phyloP scores from a whole-genome alignment of 225 moss, liverwort and hornwort genomes.

The Bryum argenteum region DNA sequence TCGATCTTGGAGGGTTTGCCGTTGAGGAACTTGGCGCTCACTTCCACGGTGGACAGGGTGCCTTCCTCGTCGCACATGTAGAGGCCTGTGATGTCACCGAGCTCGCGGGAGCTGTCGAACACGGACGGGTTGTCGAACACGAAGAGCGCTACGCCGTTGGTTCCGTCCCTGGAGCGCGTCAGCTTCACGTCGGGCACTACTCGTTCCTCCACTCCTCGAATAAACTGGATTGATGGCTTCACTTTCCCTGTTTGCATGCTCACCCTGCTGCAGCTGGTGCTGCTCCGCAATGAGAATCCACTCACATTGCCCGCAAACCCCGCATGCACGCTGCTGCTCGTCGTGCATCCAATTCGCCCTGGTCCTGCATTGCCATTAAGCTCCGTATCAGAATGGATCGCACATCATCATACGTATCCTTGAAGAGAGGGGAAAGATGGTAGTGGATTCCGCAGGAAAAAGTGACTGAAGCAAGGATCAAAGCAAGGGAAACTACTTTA shows the following conservation, averaged over 20 bases:
- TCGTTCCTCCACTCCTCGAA: conserved; percentile 87
- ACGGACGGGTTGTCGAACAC: conserved; percentile 91
- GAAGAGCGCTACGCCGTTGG: conserved; percentile 87
- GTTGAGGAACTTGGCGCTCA: conserved; percentile 93
- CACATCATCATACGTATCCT: not conserved
- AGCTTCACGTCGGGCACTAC: conserved; percentile 81
- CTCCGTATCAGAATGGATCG: conserved; percentile 4
- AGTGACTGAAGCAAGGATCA: too few relatives aligned
- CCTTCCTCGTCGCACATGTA: conserved; percentile 98
- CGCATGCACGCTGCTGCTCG: conserved; percentile 30
- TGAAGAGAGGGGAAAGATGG: too few relatives aligned
- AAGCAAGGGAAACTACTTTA: too few relatives aligned
- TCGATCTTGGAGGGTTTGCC: conserved; percentile 93
- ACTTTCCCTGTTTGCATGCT: conserved; percentile 30
- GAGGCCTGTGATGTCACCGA: conserved; percentile 95
- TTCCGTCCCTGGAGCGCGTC: conserved; percentile 82
- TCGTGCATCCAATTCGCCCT: conserved; percentile 43
- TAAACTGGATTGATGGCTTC: conserved; percentile 90
- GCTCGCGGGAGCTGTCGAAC: conserved; percentile 88
- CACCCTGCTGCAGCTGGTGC: conserved; percentile 25
- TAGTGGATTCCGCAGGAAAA: too few relatives aligned
- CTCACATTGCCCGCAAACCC: conserved; percentile 39
- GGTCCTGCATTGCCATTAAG: conserved; percentile 22
- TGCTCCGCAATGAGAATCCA: conserved; percentile 30
- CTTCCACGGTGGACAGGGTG: conserved; percentile 78